Evolutionary conservation across 257 asterid species (phyloP).

Genomic region (Nicotiana undulata): DNA sequence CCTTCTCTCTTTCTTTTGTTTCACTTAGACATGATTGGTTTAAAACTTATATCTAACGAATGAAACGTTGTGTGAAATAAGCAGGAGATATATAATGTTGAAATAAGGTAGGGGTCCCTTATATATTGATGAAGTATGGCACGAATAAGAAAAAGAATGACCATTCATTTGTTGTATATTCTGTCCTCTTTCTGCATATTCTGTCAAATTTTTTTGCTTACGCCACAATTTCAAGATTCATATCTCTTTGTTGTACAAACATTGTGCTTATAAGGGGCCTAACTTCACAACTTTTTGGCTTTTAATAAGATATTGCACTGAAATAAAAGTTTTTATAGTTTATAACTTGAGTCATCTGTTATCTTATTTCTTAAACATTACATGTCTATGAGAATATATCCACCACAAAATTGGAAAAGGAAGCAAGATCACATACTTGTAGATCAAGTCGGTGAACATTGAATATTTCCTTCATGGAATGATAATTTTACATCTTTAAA

Average conservation of each 20-base stretch:
- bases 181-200: too few relatives aligned
- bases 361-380: not conserved
- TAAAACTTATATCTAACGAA: not conserved
- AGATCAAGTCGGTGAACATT: constrained; percentile 78
- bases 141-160: too few relatives aligned
- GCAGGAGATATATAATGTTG: not conserved
- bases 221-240: not conserved
- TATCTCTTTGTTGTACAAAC: not conserved
- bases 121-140: not conserved
- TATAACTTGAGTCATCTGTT: not conserved
- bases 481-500: constrained; percentile 84
- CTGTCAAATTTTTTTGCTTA: not conserved
- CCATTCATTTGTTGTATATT: too few relatives aligned
- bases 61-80: not conserved
- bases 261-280: not conserved
- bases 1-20: too few relatives aligned
- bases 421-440: constrained; percentile 50
- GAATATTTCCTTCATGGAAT: constrained; percentile 90
- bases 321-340: not conserved
- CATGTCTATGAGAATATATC: not conserved
- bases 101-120: not conserved
- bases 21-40: not conserved
- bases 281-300: not conserved
- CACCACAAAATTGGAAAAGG: not conserved
- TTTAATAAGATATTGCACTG: not conserved